These are phyloP conservation scores for Globisporangium apiculatum DNA, from an alignment of 352 stramenopile species.

Conservation along the genomic window DNA sequence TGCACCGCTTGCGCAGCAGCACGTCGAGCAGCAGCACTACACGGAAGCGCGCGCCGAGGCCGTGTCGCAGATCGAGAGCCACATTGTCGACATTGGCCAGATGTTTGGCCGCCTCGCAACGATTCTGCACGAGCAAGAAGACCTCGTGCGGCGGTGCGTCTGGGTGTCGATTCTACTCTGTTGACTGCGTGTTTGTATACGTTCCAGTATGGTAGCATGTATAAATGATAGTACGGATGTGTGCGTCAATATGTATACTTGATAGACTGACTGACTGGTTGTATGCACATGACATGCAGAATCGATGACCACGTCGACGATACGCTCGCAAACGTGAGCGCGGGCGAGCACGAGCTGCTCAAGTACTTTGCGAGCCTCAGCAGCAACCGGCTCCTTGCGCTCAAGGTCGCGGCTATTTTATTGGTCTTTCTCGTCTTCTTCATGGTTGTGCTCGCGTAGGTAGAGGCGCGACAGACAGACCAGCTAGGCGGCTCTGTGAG, in stretches of 20 bases:
- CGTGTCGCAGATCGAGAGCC: conserved; percentile 80
- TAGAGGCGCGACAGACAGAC: not conserved
- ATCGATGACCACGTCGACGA: conserved; percentile 86
- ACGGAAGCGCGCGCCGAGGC: conserved; percentile 64
- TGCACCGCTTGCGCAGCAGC: conserved; percentile 60
- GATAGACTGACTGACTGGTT: too few species aligned
- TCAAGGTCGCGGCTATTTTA: conserved; percentile 85
- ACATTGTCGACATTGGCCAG: conserved; percentile 83
- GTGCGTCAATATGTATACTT: too few species aligned
- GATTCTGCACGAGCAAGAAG: conserved; percentile 76
- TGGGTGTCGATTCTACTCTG: too few species aligned
- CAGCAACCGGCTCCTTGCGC: conserved; percentile 82
- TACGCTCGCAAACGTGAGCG: conserved; percentile 62
- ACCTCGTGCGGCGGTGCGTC: conserved; percentile 67
- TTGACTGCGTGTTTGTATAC: not conserved
- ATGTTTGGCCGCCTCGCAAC: conserved; percentile 75
- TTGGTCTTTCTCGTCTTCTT: conserved; percentile 87
- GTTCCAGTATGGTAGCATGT: too few species aligned
- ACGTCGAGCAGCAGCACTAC: conserved; percentile 80
- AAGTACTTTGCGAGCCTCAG: conserved; percentile 83
- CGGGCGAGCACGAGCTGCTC: conserved; percentile 74
- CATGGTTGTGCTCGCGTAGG: conserved; percentile 85
- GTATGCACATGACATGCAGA: conserved; percentile 17
- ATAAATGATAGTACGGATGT: too few species aligned
- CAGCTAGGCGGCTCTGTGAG: too few species aligned